Conservation (phyloP, 192 early-diverging fungal species). For the Phycomyces blakesleeanus region DNA sequence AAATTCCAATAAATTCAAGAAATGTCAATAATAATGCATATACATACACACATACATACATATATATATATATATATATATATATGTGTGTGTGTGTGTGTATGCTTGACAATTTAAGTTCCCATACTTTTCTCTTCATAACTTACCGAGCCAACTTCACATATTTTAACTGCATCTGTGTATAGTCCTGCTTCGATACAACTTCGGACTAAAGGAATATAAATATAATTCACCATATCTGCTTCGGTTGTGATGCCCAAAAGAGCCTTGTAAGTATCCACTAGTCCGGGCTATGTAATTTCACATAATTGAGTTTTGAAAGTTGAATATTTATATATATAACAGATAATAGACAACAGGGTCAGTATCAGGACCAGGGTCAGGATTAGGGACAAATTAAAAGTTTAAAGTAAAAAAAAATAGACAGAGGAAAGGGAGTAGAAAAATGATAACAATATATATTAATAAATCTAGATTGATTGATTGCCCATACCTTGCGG, state of each 20-base stretch:
- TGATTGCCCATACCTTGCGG: conserved; percentile 33
- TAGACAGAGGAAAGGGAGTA: too few relatives aligned
- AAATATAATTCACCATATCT: conserved; percentile 65
- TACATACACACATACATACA: too few relatives aligned
- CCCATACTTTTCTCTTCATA: conserved; percentile 5
- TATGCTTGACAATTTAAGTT: too few relatives aligned
- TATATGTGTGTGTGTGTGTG: too few relatives aligned
- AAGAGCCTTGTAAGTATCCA: conserved; percentile 67
- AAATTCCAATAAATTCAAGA: conserved; percentile 1
- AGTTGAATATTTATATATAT: too few relatives aligned
- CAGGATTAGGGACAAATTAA: too few relatives aligned
- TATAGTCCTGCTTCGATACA: conserved; percentile 67
- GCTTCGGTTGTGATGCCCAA: conserved; percentile 52
- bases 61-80: too few relatives aligned
- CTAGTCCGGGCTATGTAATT: conserved; percentile 40
- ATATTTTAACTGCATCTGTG: conserved; percentile 71
- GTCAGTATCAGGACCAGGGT: too few relatives aligned
- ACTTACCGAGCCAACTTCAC: conserved; percentile 63
- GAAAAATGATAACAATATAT: conserved; percentile 38
- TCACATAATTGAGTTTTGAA: too few relatives aligned
- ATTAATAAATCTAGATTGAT: too few relatives aligned
- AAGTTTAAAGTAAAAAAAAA: too few relatives aligned
- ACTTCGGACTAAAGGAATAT: conserved; percentile 63
- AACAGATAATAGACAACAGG: too few relatives aligned
- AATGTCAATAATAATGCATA: neutral